Conservation (phyloP, 495 filamentous ascomycete genomes). For the Aspergillus cristatus region DNA sequence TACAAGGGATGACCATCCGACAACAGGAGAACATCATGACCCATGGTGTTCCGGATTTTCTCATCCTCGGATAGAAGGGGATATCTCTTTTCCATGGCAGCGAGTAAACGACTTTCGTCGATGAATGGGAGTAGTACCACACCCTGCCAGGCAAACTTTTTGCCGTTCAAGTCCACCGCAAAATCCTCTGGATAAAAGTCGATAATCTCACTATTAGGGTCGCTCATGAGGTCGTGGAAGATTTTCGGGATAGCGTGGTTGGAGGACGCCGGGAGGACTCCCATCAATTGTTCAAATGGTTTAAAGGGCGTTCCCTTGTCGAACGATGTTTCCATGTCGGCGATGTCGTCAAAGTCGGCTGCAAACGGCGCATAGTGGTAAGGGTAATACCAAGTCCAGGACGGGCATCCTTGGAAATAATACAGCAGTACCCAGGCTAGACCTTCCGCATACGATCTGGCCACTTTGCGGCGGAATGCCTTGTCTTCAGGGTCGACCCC, state of each 20-base stretch:
- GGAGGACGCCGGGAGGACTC: conserved; percentile 85
- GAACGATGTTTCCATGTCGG: conserved; percentile 69
- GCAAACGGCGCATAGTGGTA: conserved; percentile 98
- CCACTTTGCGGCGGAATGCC: conserved; percentile 86
- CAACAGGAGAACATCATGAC: conserved; percentile 73
- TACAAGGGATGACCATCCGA: conserved; percentile 76
- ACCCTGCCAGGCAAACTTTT: conserved; percentile 98
- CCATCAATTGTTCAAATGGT: conserved; percentile 98
- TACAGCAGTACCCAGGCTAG: conserved; percentile 97
- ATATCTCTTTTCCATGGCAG: conserved; percentile 76
- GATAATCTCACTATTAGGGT: conserved; percentile 79
- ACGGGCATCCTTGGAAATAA: conserved; percentile 96
- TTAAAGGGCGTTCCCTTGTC: conserved; percentile 78
- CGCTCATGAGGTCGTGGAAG: conserved; percentile 82
- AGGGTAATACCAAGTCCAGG: conserved; percentile 98
- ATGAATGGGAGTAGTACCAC: conserved; percentile 93
- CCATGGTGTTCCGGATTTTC: conserved; percentile 64
- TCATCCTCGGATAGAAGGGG: conserved; percentile 73
- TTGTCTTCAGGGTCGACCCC: conserved; percentile 70
- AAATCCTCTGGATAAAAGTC: conserved; percentile 98
- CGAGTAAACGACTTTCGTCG: conserved; percentile 76
- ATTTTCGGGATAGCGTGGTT: conserved; percentile 81
- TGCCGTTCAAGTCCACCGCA: conserved; percentile 86
- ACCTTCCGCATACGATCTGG: conserved; percentile 87
- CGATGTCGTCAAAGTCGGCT: conserved; percentile 83